Percentiles rank a stretch among this genome's conserved stretches.
phyloP scores from a whole-genome alignment of 805 yeast genomes.

The Myxozyma sirexii region DNA sequence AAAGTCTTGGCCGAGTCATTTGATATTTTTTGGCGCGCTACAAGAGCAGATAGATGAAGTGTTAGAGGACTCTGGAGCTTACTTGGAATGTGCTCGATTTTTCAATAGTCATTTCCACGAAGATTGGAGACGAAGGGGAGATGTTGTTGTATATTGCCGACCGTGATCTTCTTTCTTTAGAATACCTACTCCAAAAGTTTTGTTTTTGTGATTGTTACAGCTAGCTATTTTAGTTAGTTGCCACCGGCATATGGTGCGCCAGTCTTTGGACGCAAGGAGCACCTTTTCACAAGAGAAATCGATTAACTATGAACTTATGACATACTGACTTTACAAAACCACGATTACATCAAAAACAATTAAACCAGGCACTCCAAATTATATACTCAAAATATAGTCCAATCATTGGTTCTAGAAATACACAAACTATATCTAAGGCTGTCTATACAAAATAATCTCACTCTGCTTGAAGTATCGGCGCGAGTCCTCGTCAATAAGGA shows the following conservation, averaged over 20 bases:
- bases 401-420: background rate
- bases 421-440: slow-evolving; percentile 17
- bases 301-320: too few species aligned
- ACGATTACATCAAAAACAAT: background rate
- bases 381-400: background rate
- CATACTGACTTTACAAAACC: too few species aligned
- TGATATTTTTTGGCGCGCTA: slow-evolving; percentile 72
- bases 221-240: too few species aligned
- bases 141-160: slow-evolving; percentile 58
- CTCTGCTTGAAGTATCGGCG: slow-evolving; percentile 95
- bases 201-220: too few species aligned
- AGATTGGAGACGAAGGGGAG: slow-evolving; percentile 80
- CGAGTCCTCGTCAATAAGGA: slow-evolving; percentile 93
- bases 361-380: background rate
- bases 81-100: slow-evolving; percentile 48
- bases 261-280: too few species aligned
- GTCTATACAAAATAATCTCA: slow-evolving; percentile 66
- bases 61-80: background rate
- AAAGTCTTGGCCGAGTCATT: slow-evolving; percentile 69
- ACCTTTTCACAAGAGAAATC: too few species aligned
- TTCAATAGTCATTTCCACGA: slow-evolving; percentile 86
- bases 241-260: too few species aligned
- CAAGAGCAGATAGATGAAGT: slow-evolving; percentile 34
- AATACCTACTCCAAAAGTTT: background rate
- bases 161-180: background rate